Evolutionary conservation across 805 yeast genomes (phyloP).

Genomic region (Yamadazyma tumulicola): DNA sequence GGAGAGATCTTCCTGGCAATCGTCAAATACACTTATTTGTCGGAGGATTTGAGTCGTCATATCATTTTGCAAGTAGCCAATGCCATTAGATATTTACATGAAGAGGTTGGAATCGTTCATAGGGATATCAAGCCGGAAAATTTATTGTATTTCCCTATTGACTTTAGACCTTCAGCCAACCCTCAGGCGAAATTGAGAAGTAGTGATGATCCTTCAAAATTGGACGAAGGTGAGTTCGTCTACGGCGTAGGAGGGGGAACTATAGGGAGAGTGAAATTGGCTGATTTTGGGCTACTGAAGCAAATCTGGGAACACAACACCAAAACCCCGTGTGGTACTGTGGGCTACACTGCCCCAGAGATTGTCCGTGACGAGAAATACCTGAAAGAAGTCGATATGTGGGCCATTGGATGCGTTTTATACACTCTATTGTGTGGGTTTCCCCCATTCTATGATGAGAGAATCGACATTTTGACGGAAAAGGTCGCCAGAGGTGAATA

Average conservation of each 20-base stretch:
- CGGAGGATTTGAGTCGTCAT: conserved; percentile 63
- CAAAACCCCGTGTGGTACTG: conserved; percentile 98
- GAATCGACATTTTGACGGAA: conserved; percentile 67
- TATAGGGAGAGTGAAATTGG: conserved; percentile 83
- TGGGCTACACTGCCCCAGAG: conserved; percentile 98
- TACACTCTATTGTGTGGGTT: conserved; percentile 94
- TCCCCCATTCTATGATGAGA: conserved; percentile 93
- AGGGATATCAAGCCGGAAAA: conserved; percentile 84
- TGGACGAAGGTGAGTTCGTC: conserved; percentile 82
- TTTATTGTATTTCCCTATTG: conserved; percentile 61
- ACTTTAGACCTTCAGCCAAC: conserved; percentile 40
- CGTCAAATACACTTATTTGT: conserved; percentile 62
- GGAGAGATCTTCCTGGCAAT: conserved; percentile 74
- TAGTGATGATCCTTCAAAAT: conserved; percentile 69
- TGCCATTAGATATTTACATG: conserved; percentile 68
- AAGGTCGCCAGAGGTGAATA: conserved; percentile 79
- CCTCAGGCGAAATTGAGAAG: conserved; percentile 42
- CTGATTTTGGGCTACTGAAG: conserved; percentile 94
- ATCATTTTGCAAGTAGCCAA: conserved; percentile 60
- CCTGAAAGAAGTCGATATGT: conserved; percentile 94
- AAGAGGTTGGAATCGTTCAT: conserved; percentile 73
- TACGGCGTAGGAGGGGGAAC: conserved; percentile 90
- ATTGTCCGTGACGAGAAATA: conserved; percentile 91
- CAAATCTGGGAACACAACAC: conserved; percentile 84
- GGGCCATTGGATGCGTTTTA: conserved; percentile 97